phyloP scores from a whole-genome alignment of 805 yeast species.

The Candida endomychidarum region DNA sequence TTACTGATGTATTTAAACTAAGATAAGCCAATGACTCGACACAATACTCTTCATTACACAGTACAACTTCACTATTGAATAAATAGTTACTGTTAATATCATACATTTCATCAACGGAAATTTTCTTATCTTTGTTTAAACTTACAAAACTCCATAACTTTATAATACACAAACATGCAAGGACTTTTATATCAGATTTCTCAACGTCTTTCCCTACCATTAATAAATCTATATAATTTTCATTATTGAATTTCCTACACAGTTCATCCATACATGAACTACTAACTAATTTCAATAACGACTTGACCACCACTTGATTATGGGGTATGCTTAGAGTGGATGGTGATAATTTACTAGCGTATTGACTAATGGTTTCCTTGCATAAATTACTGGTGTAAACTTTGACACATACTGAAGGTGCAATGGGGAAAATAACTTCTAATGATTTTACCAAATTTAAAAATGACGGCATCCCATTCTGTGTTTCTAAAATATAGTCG shows the following conservation, averaged over 20 bases:
- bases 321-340: conserved; percentile 5
- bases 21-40: conserved; percentile 54
- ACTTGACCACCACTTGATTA: background rate
- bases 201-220: conserved; percentile 24
- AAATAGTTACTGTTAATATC: conserved; percentile 15
- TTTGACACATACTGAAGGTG: conserved; percentile 23
- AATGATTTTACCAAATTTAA: conserved; percentile 22
- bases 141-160: conserved; percentile 57
- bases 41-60: conserved; percentile 13
- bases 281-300: conserved; percentile 18
- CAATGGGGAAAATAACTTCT: conserved; percentile 27
- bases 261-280: conserved; percentile 51
- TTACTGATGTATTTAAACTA: conserved; percentile 36
- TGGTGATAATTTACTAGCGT: conserved; percentile 15
- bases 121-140: conserved; percentile 6
- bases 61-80: background rate
- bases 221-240: conserved; percentile 43
- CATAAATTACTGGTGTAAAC: conserved; percentile 23
- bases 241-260: conserved; percentile 47
- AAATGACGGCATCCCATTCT: conserved; percentile 14
- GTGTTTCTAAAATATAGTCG: conserved; percentile 20
- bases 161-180: conserved; percentile 48
- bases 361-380: conserved; percentile 17
- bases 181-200: conserved; percentile 22
- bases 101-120: conserved; percentile 28